Evolutionary conservation across 805 yeast species (phyloP), one percentile per base, ranked within the genome.

Genomic region (Candida incommunis): DNA sequence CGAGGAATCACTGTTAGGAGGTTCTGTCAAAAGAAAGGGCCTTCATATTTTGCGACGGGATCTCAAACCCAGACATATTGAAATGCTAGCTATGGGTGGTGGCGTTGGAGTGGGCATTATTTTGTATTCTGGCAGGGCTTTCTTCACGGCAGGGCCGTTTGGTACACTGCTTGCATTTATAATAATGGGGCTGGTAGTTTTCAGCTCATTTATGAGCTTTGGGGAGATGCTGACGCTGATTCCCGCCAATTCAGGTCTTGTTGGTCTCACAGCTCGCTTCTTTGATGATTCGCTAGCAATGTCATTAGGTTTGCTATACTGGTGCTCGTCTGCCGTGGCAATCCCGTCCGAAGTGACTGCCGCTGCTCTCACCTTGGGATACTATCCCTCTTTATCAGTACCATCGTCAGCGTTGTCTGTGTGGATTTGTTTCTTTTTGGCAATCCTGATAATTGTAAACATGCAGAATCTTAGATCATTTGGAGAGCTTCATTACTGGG

Each of bases 311-410:
- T 73, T 86, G 66, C 67, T 76, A 24, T 85, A 85, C 58, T 83
- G 85, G 75, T 57, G 80, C 16, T 76, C 84, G 45, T 82, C 80
- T 57, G 70, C 81, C 15, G 63, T 82, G 42, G 85, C 86, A 0
- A 64, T 83, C 48, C 87, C 94, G 0, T 76, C 88, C 0, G 94
- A 84, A 55, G 71, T 85, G 2, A 81, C 85, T 11, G 94, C 94
- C 0, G 81, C 84, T 18, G 76, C 85, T 0, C 78, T 85, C 24
- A 74, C 84, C 78, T 62, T 85, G 40, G 72, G 82, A 41, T 85
- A 77, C 55, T 86, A 77, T 56, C 71, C 76, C 1, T 57, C 67
- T 35, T 62, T 82, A 40, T 55, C 73, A n/a, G 65, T 78, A 7
- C 72, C 79, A 0, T 67, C 69, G 4, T 63, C 66, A 2, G 62